Evolutionary conservation across 176 grass and related monocot species (phyloP).

Genomic region (Olyra latifolia): DNA sequence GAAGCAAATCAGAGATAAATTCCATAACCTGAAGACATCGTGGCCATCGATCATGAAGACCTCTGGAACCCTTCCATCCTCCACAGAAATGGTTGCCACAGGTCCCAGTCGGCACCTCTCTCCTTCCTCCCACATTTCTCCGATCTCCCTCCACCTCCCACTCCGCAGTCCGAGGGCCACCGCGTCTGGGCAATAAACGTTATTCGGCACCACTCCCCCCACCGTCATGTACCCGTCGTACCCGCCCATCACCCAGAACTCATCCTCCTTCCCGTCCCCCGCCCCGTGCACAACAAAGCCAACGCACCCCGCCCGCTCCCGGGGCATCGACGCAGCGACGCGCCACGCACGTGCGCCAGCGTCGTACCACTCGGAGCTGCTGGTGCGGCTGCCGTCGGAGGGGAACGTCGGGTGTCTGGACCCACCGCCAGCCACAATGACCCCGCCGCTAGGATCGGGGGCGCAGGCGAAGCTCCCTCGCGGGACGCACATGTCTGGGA

Average conservation of each 20-base stretch:
- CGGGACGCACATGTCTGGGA: conserved; percentile 64
- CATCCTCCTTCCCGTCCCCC: conserved; percentile 52
- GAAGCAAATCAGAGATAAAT: conserved; percentile 21
- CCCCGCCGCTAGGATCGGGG: conserved; percentile 14
- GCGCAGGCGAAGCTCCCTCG: conserved; percentile 82
- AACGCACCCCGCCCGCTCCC: conserved; percentile 67
- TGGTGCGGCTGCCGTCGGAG: conserved; percentile 68
- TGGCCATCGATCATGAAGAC: conserved; percentile 74
- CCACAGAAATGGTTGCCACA: conserved; percentile 49
- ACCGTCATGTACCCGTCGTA: conserved; percentile 66
- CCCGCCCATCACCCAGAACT: conserved; percentile 98
- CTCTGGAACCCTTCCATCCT: conserved; percentile 49
- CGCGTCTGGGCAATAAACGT: conserved; percentile 71
- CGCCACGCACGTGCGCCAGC: conserved; percentile 44
- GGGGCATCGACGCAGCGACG: conserved; percentile 48
- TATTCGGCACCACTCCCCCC: conserved; percentile 71
- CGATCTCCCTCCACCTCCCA: conserved; percentile 75
- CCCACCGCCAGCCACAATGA: conserved; percentile 76
- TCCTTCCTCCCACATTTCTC: conserved; percentile 79
- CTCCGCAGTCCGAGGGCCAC: conserved; percentile 68
- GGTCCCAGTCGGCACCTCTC: conserved; percentile 64
- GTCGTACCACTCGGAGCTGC: conserved; percentile 64
- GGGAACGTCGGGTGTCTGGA: conserved; percentile 74
- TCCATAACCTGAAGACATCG: conserved; percentile 67
- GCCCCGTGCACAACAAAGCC: conserved; percentile 55